These are phyloP conservation scores for Parasitella parasitica DNA, from an alignment of 371 early-diverging fungal genomes.

Conservation along the genomic window DNA sequence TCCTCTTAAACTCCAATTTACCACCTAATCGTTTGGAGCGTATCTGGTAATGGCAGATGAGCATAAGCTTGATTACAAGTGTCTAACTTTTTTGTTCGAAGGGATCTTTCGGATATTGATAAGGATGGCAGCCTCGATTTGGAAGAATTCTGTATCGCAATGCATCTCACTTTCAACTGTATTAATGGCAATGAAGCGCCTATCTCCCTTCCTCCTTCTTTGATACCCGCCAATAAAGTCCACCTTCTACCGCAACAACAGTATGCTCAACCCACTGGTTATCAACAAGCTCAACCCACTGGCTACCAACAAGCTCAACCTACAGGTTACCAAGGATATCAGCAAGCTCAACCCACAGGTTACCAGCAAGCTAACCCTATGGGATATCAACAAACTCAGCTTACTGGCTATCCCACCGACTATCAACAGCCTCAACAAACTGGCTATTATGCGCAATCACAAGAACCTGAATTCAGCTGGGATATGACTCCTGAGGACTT, in stretches of 20 bases:
- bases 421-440: slow-evolving; percentile 36
- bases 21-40: slow-evolving; percentile 66
- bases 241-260: slow-evolving; percentile 30
- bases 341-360: slow-evolving; percentile 36
- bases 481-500: slow-evolving; percentile 72
- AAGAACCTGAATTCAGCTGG: slow-evolving; percentile 65
- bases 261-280: slow-evolving; percentile 42
- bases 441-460: slow-evolving; percentile 26
- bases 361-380: slow-evolving; percentile 42
- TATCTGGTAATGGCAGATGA: slow-evolving; percentile 58
- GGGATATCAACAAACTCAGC: slow-evolving; percentile 34
- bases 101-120: slow-evolving; percentile 88
- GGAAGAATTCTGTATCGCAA: slow-evolving; percentile 88
- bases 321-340: slow-evolving; percentile 31
- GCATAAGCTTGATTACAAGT: not conserved
- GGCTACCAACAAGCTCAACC: slow-evolving; percentile 34
- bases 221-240: slow-evolving; percentile 25
- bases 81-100: slow-evolving; percentile 3
- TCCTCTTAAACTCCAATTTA: slow-evolving; percentile 72
- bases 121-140: slow-evolving; percentile 86
- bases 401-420: too few species aligned
- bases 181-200: slow-evolving; percentile 59
- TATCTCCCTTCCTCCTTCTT: slow-evolving; percentile 38
- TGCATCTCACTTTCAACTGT: slow-evolving; percentile 74
- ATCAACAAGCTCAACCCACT: slow-evolving; percentile 28